A percentile compares a stretch with the other conserved stretches of the same genome.
Conservation (phyloP, 1,284 basidiomycete genomes). For the Thelephora terrestris region DNA sequence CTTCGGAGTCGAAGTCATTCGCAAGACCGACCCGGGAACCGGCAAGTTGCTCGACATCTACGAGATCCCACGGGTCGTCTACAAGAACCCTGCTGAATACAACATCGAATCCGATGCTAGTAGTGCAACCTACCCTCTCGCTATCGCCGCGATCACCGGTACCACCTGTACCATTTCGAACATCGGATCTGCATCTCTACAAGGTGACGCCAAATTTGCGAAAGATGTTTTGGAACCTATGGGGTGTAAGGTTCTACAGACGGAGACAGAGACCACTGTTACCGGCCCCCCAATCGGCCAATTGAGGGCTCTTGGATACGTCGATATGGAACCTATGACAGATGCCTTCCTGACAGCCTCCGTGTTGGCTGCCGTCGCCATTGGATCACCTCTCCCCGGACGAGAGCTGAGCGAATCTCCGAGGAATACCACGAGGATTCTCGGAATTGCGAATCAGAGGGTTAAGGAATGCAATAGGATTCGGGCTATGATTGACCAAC, state of each 20-base stretch:
- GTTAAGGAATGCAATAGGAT: constrained; percentile 99
- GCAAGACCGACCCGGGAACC: constrained; percentile 52
- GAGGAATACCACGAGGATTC: constrained; percentile 61
- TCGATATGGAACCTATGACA: constrained; percentile 99
- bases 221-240: constrained; percentile 89
- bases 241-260: constrained; percentile 91
- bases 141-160: constrained; percentile 94
- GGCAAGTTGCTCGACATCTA: constrained; percentile 75
- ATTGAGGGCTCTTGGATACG: constrained; percentile 75
- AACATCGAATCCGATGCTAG: constrained; percentile 94
- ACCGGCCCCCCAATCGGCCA: constrained; percentile 77
- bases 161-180: constrained; percentile 89
- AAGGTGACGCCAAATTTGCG: constrained; percentile 95
- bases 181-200: constrained; percentile 85
- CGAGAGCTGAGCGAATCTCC: constrained; percentile 17
- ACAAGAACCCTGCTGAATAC: constrained; percentile 75
- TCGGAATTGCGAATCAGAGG: constrained; percentile 96
- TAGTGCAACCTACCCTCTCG: constrained; percentile 94
- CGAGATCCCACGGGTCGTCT: constrained; percentile 76
- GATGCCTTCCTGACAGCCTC: constrained; percentile 97
- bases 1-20: constrained; percentile 80
- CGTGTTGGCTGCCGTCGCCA: constrained; percentile 83
- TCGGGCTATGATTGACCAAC: constrained; percentile 91
- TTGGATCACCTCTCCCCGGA: constrained; percentile 32
- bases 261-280: constrained; percentile 85